Conservation (phyloP, 2,329 filamentous ascomycete species). For the Alternaria arborescens region DNA sequence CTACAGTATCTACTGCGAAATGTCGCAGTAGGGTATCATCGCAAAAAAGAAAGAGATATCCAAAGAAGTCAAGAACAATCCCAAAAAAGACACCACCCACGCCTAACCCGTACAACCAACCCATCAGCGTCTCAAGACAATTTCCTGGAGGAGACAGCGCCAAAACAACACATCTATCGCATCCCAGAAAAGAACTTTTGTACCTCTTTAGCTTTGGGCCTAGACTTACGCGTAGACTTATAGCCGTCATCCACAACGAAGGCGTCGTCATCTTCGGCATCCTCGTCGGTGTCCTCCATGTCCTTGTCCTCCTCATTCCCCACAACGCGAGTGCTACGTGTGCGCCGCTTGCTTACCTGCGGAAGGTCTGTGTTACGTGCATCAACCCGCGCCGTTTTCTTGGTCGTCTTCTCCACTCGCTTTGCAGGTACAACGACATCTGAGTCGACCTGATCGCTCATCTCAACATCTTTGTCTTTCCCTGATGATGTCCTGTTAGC, state of each 20-base stretch:
- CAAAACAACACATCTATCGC: background rate
- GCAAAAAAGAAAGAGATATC: background rate
- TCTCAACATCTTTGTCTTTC: background rate
- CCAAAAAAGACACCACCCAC: background rate
- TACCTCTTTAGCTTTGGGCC: background rate
- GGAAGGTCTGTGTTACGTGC: background rate
- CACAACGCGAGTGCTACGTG: background rate
- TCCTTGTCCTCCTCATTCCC: background rate
- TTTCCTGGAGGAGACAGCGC: background rate
- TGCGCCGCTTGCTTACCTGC: background rate
- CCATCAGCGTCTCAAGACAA: background rate
- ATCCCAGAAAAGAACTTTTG: background rate
- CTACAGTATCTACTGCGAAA: background rate
- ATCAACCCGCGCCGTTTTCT: background rate
- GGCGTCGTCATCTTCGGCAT: background rate
- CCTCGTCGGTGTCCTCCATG: background rate
- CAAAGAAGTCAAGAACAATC: background rate
- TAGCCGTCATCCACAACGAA: slow-evolving; percentile 3
- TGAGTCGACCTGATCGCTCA: background rate
- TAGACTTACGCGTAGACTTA: slow-evolving; percentile 4
- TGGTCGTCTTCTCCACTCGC: background rate
- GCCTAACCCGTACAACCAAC: background rate
- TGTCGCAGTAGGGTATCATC: background rate
- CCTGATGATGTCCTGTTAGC: background rate
- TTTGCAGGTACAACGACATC: background rate